These are phyloP conservation scores for Entophlyctis luteolus DNA, from an alignment of 192 early-diverging fungal species.

Conservation along the genomic window DNA sequence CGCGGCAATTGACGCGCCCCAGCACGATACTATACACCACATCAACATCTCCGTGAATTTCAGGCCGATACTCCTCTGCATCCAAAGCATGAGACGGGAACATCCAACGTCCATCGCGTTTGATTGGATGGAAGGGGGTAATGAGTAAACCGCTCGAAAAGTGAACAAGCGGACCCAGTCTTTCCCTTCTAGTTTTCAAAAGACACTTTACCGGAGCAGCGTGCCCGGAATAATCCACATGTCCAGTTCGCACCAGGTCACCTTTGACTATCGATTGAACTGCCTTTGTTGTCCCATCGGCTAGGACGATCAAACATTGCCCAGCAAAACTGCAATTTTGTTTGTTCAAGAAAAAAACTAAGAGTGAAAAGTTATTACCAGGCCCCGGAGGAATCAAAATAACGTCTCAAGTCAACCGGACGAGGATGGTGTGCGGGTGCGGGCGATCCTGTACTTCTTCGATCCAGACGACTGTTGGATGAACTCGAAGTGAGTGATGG, in stretches of 20 bases:
- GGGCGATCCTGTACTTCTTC: too few species aligned
- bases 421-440: too few species aligned
- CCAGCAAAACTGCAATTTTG: constrained; percentile 27
- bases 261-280: constrained; percentile 20
- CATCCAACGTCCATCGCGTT: not conserved
- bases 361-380: not conserved
- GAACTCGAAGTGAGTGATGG: too few species aligned
- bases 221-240: too few species aligned
- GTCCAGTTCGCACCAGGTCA: constrained; percentile 12
- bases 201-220: too few species aligned
- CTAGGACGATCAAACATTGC: constrained; percentile 1
- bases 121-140: constrained; percentile 35
- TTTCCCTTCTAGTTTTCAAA: too few species aligned
- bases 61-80: not conserved
- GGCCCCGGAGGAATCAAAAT: not conserved
- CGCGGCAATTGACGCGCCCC: not conserved
- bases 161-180: too few species aligned
- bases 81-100: constrained; percentile 21
- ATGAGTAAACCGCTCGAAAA: constrained; percentile 26
- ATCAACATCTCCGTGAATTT: not conserved
- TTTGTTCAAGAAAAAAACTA: not conserved
- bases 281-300: not conserved
- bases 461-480: too few species aligned
- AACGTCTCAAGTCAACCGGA: constrained; percentile 9
- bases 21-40: constrained; percentile 27